Conservation (phyloP, 768 basidiomycete genomes). For the Phaeotremella fagi region DNA sequence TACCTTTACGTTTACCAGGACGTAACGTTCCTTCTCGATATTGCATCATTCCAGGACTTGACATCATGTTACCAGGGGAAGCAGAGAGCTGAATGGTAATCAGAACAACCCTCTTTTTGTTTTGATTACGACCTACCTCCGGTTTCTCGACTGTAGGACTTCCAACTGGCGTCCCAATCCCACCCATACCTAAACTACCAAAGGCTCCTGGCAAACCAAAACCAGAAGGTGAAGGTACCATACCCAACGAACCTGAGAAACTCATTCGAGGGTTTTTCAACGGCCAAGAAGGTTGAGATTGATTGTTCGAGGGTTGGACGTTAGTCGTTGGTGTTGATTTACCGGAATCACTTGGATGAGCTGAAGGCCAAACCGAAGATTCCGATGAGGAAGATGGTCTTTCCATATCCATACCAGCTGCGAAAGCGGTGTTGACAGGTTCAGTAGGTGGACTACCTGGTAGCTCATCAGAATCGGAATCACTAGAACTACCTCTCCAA, state of each 20-base stretch:
- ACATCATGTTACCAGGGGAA: constrained; percentile 26
- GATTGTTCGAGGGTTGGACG: too few species aligned
- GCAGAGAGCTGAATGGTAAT: constrained; percentile 15
- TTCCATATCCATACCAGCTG: constrained; percentile 45
- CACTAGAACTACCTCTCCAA: constrained; percentile 22
- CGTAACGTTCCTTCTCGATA: constrained; percentile 33
- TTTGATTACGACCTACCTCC: constrained; percentile 35
- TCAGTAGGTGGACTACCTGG: constrained; percentile 16
- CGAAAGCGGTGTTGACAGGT: constrained; percentile 39
- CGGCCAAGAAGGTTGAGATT: constrained; percentile 10
- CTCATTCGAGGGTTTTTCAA: constrained; percentile 16
- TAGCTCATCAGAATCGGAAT: constrained; percentile 37
- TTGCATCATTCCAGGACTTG: constrained; percentile 39
- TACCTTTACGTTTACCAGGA: constrained; percentile 43
- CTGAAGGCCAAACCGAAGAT: constrained; percentile 7
- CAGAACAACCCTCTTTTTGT: too few species aligned
- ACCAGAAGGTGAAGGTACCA: constrained; percentile 34
- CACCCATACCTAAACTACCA: constrained; percentile 35
- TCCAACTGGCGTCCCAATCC: constrained; percentile 28
- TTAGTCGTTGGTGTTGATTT: constrained; percentile 34
- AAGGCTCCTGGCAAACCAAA: constrained; percentile 36
- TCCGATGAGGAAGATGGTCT: constrained; percentile 22
- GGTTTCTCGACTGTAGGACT: constrained; percentile 39
- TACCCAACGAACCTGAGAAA: constrained; percentile 19
- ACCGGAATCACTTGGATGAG: constrained; percentile 14